These are phyloP conservation scores for Colletotrichum tofieldiae DNA, from an alignment of 2,329 filamentous ascomycete species.

Conservation along the genomic window DNA sequence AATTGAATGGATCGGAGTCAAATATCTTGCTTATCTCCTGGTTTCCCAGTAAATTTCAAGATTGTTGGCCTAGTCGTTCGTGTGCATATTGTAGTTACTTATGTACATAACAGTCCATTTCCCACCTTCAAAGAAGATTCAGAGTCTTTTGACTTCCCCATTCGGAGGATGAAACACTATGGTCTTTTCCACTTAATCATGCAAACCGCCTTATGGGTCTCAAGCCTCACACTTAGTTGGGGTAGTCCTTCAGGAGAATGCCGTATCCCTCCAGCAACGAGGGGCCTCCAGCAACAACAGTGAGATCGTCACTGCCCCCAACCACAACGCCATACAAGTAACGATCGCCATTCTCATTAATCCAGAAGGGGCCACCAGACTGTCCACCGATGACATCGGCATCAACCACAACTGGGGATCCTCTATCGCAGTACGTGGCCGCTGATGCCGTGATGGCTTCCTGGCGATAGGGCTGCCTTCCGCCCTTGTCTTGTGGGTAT, in stretches of 20 bases:
- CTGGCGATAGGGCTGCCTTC: constrained; percentile 40
- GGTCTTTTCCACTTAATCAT: no score
- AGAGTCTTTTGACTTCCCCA: no score
- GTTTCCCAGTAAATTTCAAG: no score
- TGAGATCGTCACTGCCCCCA: constrained; percentile 1
- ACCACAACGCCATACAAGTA: constrained; percentile 34
- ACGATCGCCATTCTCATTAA: constrained; percentile 27
- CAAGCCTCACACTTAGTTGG: not conserved
- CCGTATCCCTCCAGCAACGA: constrained; percentile 29
- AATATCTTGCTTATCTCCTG: no score
- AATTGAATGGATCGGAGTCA: no score
- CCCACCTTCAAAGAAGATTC: no score
- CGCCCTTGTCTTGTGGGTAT: constrained; percentile 45
- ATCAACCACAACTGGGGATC: constrained; percentile 28
- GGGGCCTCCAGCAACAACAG: constrained; percentile 25
- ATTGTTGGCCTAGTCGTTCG: no score
- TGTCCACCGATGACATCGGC: constrained; percentile 32
- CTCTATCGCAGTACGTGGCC: constrained; percentile 26
- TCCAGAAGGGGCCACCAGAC: constrained; percentile 34
- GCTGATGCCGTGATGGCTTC: constrained; percentile 32
- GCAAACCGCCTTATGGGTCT: not conserved
- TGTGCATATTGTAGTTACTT: no score
- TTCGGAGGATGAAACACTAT: no score
- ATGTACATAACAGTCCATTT: no score
- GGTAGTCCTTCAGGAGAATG: constrained; percentile 27